Evolutionary conservation across 75 land plant species (phyloP).

Genomic region (Pinus tabuliformis): DNA sequence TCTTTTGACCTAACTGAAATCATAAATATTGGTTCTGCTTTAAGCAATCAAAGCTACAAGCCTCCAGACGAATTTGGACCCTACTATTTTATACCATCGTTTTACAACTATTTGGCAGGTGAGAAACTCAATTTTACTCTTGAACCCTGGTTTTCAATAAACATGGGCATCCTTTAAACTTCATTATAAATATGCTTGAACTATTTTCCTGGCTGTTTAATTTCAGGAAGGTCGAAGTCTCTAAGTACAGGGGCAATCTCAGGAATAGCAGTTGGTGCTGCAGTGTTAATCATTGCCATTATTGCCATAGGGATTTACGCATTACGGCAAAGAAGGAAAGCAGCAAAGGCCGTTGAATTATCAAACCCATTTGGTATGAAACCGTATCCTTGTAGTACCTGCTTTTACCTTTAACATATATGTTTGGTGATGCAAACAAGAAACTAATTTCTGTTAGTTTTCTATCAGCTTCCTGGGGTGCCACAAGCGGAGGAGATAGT

Average conservation of each 20-base stretch:
- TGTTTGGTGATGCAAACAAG: background rate
- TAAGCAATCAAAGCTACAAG: slow-evolving; percentile 42
- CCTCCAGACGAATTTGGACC: slow-evolving; percentile 35
- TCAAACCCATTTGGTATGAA: slow-evolving; percentile 57
- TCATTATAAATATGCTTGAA: too few relatives aligned
- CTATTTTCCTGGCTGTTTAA: too few relatives aligned
- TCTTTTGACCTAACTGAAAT: slow-evolving; percentile 20
- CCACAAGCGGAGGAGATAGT: slow-evolving; percentile 18
- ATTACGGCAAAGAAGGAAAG: slow-evolving; percentile 43
- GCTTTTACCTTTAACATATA: background rate
- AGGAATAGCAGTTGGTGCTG: slow-evolving; percentile 51
- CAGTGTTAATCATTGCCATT: slow-evolving; percentile 26
- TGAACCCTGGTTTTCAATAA: background rate
- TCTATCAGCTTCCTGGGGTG: slow-evolving; percentile 44
- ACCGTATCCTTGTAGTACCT: too few relatives aligned
- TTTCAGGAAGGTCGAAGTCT: background rate
- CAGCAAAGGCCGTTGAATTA: slow-evolving; percentile 23
- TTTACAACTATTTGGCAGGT: slow-evolving; percentile 13
- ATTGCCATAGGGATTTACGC: slow-evolving; percentile 45
- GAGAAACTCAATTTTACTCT: too few relatives aligned
- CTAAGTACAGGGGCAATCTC: slow-evolving; percentile 10
- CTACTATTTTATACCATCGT: slow-evolving; percentile 20
- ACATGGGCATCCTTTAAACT: too few relatives aligned
- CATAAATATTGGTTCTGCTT: slow-evolving; percentile 14
- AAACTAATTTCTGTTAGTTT: background rate